Conservation (phyloP, 768 basidiomycete species). For the Phanerochaete carnosa region DNA sequence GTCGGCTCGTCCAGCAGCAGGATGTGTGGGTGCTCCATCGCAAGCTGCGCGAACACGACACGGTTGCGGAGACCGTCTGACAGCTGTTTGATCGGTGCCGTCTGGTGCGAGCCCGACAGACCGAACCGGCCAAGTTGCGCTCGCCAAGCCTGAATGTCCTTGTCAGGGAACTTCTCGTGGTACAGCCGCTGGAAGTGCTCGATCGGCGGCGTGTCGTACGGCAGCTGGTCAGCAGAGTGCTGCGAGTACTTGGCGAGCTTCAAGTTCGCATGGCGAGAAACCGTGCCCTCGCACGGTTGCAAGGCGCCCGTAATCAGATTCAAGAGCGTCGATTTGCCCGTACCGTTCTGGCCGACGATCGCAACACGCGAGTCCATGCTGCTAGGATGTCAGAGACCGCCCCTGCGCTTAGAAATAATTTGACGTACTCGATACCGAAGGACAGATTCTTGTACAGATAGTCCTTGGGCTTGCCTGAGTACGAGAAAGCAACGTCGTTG, state of each 20-base stretch:
- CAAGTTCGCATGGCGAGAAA: conserved; percentile 84
- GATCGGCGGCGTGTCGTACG: conserved; percentile 85
- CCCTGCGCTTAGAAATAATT: neutral
- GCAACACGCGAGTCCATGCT: conserved; percentile 95
- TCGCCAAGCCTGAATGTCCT: conserved; percentile 91
- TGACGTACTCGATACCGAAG: conserved; percentile 93
- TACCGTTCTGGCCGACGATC: conserved; percentile 94
- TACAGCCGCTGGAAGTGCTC: conserved; percentile 92
- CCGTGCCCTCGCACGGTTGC: conserved; percentile 78
- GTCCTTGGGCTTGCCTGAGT: conserved; percentile 85
- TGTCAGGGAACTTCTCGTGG: conserved; percentile 84
- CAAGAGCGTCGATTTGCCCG: conserved; percentile 90
- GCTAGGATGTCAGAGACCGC: conserved; percentile 1
- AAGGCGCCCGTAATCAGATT: conserved; percentile 84
- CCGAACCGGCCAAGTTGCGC: conserved; percentile 95
- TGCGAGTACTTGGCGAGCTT: conserved; percentile 99
- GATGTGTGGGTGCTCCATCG: conserved; percentile 98
- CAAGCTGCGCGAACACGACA: conserved; percentile 93
- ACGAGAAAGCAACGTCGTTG: conserved; percentile 90
- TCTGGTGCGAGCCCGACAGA: conserved; percentile 91
- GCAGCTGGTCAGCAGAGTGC: conserved; percentile 97
- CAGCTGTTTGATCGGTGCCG: conserved; percentile 87
- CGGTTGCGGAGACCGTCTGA: conserved; percentile 97
- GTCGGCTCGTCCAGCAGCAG: conserved; percentile 93
- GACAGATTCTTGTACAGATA: conserved; percentile 85